phyloP scores from a whole-genome alignment of 345 rosid species.

The Populus ilicifolia region DNA sequence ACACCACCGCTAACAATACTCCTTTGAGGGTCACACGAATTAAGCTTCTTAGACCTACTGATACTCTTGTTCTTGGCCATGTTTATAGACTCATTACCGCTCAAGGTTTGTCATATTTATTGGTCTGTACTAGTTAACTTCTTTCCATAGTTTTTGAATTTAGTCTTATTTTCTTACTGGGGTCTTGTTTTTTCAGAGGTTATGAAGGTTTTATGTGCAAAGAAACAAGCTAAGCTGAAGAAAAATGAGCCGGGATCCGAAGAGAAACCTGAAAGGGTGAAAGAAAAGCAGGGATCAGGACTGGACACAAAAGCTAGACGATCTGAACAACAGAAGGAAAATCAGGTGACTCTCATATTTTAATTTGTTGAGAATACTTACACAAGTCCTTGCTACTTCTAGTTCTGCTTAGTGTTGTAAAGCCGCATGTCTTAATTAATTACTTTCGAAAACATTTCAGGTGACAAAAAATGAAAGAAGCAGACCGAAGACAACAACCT shows the following conservation, averaged over 20 bases:
- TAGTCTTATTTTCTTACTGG: constrained; percentile 2
- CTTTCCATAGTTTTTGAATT: not conserved
- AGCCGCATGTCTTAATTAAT: not conserved
- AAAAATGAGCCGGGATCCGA: constrained; percentile 31
- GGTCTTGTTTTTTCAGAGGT: constrained; percentile 51
- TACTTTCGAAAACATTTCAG: constrained; percentile 22
- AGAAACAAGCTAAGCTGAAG: constrained; percentile 61
- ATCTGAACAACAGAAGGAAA: constrained; percentile 38
- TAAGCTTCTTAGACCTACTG: constrained; percentile 88
- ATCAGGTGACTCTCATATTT: constrained; percentile 34
- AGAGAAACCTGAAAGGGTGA: constrained; percentile 19
- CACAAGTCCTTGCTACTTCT: not conserved
- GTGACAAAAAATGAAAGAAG: constrained; percentile 53
- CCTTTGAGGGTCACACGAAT: constrained; percentile 74
- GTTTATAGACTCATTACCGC: constrained; percentile 76
- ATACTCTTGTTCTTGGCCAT: constrained; percentile 72
- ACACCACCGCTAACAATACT: not conserved
- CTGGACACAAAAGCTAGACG: constrained; percentile 27
- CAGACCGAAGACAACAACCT: constrained; percentile 34
- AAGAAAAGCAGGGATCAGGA: constrained; percentile 13
- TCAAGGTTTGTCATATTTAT: constrained; percentile 42
- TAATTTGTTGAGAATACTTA: not conserved
- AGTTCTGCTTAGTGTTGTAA: not conserved
- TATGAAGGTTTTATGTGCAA: constrained; percentile 67
- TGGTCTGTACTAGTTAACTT: not conserved